Evolutionary conservation across 73 alveolate genomes (phyloP), one percentile per base, ranked within the genome.

Genomic region (Tetrahymena elliotti): DNA sequence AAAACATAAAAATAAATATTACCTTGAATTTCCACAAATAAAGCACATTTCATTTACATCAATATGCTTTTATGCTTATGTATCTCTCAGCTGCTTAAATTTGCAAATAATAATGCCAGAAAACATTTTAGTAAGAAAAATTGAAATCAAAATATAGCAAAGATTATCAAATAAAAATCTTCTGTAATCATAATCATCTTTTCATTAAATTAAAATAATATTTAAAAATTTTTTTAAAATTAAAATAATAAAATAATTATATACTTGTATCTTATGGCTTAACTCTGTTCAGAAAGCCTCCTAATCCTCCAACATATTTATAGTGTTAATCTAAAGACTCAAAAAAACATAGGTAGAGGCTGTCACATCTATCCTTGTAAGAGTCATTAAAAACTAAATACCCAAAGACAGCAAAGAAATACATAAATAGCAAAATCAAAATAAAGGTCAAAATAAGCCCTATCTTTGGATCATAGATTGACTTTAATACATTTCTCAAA

Each of bases 11-110:
- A 52, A 18, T 18, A 52, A 18, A 1, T 68, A 22, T 68, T 68
- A 68, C 88, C 88, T 68, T 68, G 88, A 68, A 68, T 68, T 95
- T 20, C 99, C 98, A 96, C 99, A 98, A 16, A 98, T 98, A 82
- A 99, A 98, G 95, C 99, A 98, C 54, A 96, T 98, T 94, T 98
- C 98, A 68, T 98, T 98, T 95, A 98, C 97, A 92, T 98, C 99
- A 84, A 96, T 97, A 18, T 96, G 96, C 95, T 97, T 98, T 93
- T 97, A 97, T 83, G 96, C 96, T 95, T 97, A 96, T 53, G 96
- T 95, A 68, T 98, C 98, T 98, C 99, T 98, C 53, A 98, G 96
- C 33, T 97, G 97, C 3, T 98, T 99, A 94, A 98, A 98, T 53
- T 98, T 98, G 95, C 98, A 99, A 95, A 98, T 98, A 95, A 98